These are phyloP conservation scores for Phytophthora sp. DNA, from an alignment of 352 stramenopile species.

Conservation along the genomic window DNA sequence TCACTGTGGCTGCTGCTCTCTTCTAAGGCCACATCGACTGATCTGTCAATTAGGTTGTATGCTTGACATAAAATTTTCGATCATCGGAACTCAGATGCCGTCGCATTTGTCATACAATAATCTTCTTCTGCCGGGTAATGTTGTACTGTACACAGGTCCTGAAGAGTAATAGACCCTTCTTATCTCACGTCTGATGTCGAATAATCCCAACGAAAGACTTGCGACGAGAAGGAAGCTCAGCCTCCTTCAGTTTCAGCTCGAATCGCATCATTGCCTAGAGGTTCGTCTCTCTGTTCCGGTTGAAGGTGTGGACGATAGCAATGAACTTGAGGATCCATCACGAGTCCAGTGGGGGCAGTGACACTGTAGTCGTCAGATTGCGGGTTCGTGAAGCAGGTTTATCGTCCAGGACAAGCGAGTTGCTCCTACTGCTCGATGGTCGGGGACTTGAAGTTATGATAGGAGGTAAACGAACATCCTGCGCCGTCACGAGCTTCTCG, in stretches of 20 bases:
- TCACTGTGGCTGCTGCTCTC: constrained; percentile 15
- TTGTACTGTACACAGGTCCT: no score
- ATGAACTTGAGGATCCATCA: constrained; percentile 25
- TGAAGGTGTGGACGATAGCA: constrained; percentile 19
- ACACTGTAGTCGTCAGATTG: constrained; percentile 21
- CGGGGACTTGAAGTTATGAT: no score
- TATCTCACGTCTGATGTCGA: constrained; percentile 28
- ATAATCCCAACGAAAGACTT: constrained; percentile 30
- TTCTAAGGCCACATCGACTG: no score
- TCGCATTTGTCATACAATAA: no score
- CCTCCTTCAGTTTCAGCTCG: constrained; percentile 69
- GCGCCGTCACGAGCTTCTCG: constrained; percentile 7
- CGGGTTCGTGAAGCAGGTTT: no score
- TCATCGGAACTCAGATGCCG: no score
- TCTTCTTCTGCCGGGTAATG: no score
- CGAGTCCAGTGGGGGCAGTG: constrained; percentile 28
- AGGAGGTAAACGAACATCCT: constrained; percentile 30
- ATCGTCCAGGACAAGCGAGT: no score
- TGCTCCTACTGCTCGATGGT: no score
- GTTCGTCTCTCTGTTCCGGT: constrained; percentile 23
- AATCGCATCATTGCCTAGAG: constrained; percentile 47
- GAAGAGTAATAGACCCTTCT: no score
- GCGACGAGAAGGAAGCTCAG: constrained; percentile 39
- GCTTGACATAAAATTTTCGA: no score
- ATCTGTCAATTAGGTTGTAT: constrained; percentile 42